Evolutionary conservation across 805 yeast genomes (phyloP).

Genomic region (Saccharomycopsis sp.): DNA sequence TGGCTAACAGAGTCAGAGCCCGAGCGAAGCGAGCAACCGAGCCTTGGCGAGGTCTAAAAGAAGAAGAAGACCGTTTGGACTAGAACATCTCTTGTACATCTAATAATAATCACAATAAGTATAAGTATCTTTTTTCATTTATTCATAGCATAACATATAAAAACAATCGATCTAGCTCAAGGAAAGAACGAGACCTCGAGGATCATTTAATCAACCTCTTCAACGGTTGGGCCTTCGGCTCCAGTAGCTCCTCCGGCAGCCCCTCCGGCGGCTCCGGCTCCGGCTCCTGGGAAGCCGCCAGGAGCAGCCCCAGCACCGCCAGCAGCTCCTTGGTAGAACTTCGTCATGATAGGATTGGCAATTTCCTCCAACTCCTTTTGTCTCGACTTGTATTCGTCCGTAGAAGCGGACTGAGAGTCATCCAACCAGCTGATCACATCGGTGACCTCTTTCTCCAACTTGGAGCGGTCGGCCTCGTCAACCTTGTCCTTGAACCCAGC

Average conservation of each 20-base stretch:
- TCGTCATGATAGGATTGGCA: slow-evolving; percentile 95
- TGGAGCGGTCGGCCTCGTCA: slow-evolving; percentile 65
- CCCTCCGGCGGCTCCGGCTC: slow-evolving; percentile 53
- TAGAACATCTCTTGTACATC: too few species aligned
- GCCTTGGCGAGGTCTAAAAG: too few species aligned
- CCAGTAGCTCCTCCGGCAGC: slow-evolving; percentile 39
- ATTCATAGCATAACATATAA: neutral
- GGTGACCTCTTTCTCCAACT: slow-evolving; percentile 75
- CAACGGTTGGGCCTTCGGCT: slow-evolving; percentile 60
- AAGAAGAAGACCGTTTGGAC: too few species aligned
- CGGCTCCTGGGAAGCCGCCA: slow-evolving; percentile 65
- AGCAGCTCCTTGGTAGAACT: slow-evolving; percentile 77
- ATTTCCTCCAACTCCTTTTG: slow-evolving; percentile 95
- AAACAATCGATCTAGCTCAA: too few species aligned
- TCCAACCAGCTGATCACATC: slow-evolving; percentile 90
- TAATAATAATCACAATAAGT: too few species aligned
- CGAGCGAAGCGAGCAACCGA: too few species aligned
- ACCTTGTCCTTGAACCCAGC: slow-evolving; percentile 72
- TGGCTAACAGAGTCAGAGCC: too few species aligned
- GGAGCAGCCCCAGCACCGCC: slow-evolving; percentile 52
- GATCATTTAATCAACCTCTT: slow-evolving; percentile 60
- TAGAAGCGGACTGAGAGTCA: slow-evolving; percentile 82
- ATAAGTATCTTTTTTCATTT: too few species aligned
- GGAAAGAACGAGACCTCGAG: neutral
- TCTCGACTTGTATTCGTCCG: slow-evolving; percentile 88